A percentile compares a stretch with the other conserved stretches of the same genome.
Evolutionary conservation across 1,284 basidiomycete genomes (phyloP).

Genomic region (Phlebopus sp.): DNA sequence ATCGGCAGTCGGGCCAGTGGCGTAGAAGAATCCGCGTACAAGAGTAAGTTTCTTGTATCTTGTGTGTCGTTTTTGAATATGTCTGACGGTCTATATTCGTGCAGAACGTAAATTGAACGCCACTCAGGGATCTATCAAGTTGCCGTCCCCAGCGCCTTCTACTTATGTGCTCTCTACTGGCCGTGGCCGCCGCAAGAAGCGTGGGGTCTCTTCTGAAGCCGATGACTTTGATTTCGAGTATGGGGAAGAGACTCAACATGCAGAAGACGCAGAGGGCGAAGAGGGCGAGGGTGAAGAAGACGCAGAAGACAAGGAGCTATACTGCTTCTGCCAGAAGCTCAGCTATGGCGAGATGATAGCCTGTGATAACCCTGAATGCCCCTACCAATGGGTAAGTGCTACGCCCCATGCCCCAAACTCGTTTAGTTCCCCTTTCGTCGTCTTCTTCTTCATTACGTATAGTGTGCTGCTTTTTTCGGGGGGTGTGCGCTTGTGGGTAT

Average conservation of each 20-base stretch:
- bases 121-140: constrained; percentile 33
- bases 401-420: background rate
- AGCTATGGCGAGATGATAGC: constrained; percentile 74
- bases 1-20: constrained; percentile 15
- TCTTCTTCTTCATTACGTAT: constrained; percentile 2
- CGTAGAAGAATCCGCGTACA: constrained; percentile 28
- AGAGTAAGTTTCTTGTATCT: constrained; percentile 23
- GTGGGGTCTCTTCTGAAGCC: constrained; percentile 34
- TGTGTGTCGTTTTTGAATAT: background rate
- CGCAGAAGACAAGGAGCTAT: constrained; percentile 54
- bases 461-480: background rate
- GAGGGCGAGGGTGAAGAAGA: constrained; percentile 49
- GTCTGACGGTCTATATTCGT: constrained; percentile 5
- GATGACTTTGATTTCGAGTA: constrained; percentile 35
- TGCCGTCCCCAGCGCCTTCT: constrained; percentile 38
- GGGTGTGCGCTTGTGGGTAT: too few species aligned
- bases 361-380: constrained; percentile 64
- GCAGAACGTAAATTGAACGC: constrained; percentile 32
- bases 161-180: constrained; percentile 24
- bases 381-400: constrained; percentile 68
- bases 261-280: constrained; percentile 43
- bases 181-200: constrained; percentile 40
- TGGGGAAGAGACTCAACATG: constrained; percentile 32
- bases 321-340: constrained; percentile 65
- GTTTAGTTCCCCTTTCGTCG: background rate